Evolutionary conservation across 192 early-diverging fungal species (phyloP), one percentile per base, ranked within the genome.

Genomic region (Backusella macrospora): DNA sequence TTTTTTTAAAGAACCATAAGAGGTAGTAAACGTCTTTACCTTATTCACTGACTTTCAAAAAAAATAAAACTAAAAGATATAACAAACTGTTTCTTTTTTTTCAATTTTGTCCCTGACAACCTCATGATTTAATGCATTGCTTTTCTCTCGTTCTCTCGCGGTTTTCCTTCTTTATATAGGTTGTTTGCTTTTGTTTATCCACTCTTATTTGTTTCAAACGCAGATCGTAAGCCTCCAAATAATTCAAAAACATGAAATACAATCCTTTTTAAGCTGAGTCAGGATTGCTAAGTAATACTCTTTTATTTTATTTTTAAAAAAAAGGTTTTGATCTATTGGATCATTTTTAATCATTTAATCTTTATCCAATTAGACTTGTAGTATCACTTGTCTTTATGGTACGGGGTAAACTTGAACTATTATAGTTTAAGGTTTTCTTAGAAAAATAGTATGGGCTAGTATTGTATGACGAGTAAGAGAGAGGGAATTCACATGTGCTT

Each of bases 151-250:
- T 34, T 26, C 26, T 59, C 12, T 23, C 16, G 6, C 7, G 2
- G 21, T 23, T 13, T 59, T 59, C 5, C 26, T 59, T 4, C 21
- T 26, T 59, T 26, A 0, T 59, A 59, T 59, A 18, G 16, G 16
- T 9, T 7, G 12, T 59, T 59, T 59, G 52, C 26, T 59, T 13
- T 59, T 59, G 52, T 59, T 59, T 59, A 59, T 2, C 3, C 10
- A 59, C 26, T 59, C 2, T 59, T 59, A 12, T 59, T 59, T 59
- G 52, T 59, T 59, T 59, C 52, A 59, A 59, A 59, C 26, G 52
- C 52, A 26, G 52, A 59, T 59, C 10, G 52, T 23, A 12, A 59
- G 52, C 52, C 1, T 59, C 29, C 52, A 59, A 59, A 59, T 21
- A 59, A 59, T 4, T 59, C 10, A 59, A 26, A 26, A 23, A n/a